Conservation (phyloP, 345 rosid genomes). For the Arabis alpina region DNA sequence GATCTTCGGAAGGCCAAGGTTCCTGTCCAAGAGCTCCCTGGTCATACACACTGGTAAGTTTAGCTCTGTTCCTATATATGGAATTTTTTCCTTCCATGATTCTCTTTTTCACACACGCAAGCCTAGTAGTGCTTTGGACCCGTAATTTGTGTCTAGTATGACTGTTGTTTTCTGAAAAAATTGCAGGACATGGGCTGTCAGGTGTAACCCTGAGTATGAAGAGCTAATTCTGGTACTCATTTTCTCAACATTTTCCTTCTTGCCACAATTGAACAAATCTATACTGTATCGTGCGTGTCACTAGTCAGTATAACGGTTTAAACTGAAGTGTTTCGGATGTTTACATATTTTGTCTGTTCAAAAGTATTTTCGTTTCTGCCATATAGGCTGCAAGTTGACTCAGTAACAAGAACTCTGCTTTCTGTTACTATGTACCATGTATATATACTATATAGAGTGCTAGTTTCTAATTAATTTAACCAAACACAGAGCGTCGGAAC, state of each 20-base stretch:
- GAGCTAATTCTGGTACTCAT: slow-evolving; percentile 71
- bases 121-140: slow-evolving; percentile 9
- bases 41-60: slow-evolving; percentile 83
- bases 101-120: slow-evolving; percentile 6
- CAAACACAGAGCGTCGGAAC: slow-evolving; percentile 84
- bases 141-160: background rate
- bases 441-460: background rate
- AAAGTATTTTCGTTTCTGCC: background rate
- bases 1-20: slow-evolving; percentile 70
- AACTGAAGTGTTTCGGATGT: background rate
- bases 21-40: slow-evolving; percentile 76
- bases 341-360: background rate
- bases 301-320: background rate
- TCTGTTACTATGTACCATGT: background rate
- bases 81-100: slow-evolving; percentile 19
- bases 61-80: background rate
- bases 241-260: slow-evolving; percentile 23
- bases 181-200: slow-evolving; percentile 90
- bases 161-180: background rate
- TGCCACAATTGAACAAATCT: background rate
- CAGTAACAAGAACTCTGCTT: background rate
- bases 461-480: slow-evolving; percentile 13
- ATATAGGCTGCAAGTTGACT: background rate
- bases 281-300: too few species aligned
- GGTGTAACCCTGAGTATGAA: slow-evolving; percentile 80